Conservation (phyloP, 345 rosid genomes). For the Lepidium sativum region DNA sequence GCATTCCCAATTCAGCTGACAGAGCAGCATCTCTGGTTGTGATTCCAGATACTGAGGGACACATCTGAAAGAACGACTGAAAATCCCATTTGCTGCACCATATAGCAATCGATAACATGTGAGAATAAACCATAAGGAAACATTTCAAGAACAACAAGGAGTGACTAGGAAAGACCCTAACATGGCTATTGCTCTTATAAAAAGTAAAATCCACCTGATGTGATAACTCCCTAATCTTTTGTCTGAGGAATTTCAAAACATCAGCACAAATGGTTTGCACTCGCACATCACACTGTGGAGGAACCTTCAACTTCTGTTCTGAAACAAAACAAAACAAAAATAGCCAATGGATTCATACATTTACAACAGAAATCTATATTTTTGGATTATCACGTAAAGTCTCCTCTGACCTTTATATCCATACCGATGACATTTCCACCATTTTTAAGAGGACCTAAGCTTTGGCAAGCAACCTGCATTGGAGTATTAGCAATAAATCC, state of each 20-base stretch:
- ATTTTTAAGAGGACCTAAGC: constrained; percentile 67
- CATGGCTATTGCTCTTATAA: background rate
- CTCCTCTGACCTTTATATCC: constrained; percentile 68
- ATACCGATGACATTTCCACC: constrained; percentile 86
- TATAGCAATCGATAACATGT: background rate
- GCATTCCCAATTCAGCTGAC: constrained; percentile 79
- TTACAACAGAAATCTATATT: background rate
- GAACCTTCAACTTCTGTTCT: constrained; percentile 96
- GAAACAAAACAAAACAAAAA: constrained; percentile 21
- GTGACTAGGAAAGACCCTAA: background rate
- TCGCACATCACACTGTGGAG: constrained; percentile 72
- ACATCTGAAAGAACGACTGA: constrained; percentile 86
- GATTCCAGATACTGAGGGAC: constrained; percentile 85
- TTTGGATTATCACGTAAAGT: background rate
- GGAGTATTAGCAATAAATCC: background rate
- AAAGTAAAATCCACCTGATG: constrained; percentile 43
- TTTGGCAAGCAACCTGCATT: constrained; percentile 85
- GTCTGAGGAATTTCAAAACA: constrained; percentile 53
- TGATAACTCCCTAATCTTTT: constrained; percentile 57
- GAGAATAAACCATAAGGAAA: background rate
- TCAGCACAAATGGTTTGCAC: constrained; percentile 77
- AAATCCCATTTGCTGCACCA: constrained; percentile 65
- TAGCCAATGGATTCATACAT: constrained; percentile 12
- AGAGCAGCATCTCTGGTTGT: constrained; percentile 69
- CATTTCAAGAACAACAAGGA: background rate